phyloP scores from a whole-genome alignment of 2,329 filamentous ascomycete species.

The Ceratocystis variospora region DNA sequence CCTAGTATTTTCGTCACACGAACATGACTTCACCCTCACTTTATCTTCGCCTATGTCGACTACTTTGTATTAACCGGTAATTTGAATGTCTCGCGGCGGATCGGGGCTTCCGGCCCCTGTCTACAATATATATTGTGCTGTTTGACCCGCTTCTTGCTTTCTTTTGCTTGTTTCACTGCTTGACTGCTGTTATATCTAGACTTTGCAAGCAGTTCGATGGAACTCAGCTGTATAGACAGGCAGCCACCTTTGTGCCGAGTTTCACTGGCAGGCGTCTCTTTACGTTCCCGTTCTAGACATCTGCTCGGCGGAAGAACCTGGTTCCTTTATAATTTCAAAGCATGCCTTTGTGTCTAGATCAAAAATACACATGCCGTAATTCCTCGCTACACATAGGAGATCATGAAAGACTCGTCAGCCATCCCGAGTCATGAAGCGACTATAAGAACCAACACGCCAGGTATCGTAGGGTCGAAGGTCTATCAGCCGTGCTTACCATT shows the following conservation, averaged over 20 bases:
- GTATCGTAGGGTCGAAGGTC: no score
- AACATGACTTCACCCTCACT: not conserved
- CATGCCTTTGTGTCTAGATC: not conserved
- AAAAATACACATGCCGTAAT: not conserved
- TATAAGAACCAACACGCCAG: no score
- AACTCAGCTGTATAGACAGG: not conserved
- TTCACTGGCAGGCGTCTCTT: not conserved
- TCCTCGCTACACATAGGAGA: not conserved
- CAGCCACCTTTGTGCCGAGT: not conserved
- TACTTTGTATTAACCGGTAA: not conserved
- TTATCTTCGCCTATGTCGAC: not conserved
- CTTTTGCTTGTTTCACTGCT: not conserved
- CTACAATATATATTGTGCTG: not conserved
- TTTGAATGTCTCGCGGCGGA: not conserved
- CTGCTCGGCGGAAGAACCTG: not conserved
- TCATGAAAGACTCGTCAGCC: not conserved
- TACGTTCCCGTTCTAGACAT: not conserved
- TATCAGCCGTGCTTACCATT: no score
- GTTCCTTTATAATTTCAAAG: not conserved
- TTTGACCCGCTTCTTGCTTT: not conserved
- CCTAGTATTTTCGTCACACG: not conserved
- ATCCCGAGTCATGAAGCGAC: no score
- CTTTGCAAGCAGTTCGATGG: no score
- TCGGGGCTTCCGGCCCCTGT: not conserved
- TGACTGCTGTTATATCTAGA: not conserved